Evolutionary conservation across 345 rosid genomes (phyloP), one percentile per base, ranked within the genome.

Genomic region (Eucalyptus virginea): DNA sequence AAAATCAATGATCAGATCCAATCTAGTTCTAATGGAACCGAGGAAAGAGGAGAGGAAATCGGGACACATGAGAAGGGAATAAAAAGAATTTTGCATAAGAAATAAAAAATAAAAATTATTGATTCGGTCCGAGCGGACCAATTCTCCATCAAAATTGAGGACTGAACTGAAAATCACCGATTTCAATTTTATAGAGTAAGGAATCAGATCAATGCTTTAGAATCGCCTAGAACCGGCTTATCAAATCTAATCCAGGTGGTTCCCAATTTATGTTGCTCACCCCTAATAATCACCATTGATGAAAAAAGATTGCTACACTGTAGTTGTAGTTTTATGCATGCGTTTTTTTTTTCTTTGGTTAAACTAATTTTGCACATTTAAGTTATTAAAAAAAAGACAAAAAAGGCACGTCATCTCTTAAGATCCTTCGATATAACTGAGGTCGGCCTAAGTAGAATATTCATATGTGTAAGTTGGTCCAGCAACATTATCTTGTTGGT

Each of bases 101-200:
- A 24, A 11, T 56, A 56, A 24, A 24, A 7, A 1, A 18, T 1
- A 56, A 24, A 56, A 10, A 24, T 23, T 14, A 24, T 56, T 5
- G 62, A 26, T 1, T 26, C 2, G 2, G 30, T 56, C 3, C 0
- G 1, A 11, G 1, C 0, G 1, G 6, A 23, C 62, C 1, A 10
- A 2, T 56, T 56, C 28, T 56, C 62, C 14, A 4, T 23, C 6
- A 24, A 0, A 56, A 56, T 5, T 56, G 13, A 26, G 30, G 6
- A 56, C 3, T 3, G 3, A 24, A 56, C 0, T 23, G 30, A 24
- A 56, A 56, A 56, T 56, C 30, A 24, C 13, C 0, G 1, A 56
- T 56, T 56, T 26, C 3, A 23, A 56, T 24, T 56, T 56, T 56
- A 56, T 56, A 30, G 6, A 56, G 24, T 2, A 4, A 5, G 6